phyloP scores from a whole-genome alignment of 257 asterid species.

The Solanum pennellii region DNA sequence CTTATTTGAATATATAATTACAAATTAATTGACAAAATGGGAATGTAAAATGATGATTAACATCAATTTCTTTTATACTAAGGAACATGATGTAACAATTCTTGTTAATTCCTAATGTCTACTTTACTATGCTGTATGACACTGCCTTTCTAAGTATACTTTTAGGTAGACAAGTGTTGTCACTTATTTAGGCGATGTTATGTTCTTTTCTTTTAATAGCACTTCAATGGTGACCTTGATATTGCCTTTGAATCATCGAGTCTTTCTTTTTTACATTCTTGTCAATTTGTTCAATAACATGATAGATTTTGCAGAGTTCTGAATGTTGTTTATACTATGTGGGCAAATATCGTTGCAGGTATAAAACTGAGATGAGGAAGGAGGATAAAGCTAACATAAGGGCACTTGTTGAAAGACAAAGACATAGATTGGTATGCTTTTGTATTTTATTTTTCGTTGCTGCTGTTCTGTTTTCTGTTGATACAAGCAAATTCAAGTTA shows the following conservation, averaged over 20 bases:
- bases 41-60: neutral
- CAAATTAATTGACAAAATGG: neutral
- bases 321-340: neutral
- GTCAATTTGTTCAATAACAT: neutral
- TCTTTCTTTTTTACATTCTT: neutral
- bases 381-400: constrained; percentile 66
- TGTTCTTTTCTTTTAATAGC: neutral
- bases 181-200: neutral
- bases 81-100: neutral
- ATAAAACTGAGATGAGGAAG: constrained; percentile 72
- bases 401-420: constrained; percentile 54
- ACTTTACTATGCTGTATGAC: neutral
- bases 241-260: neutral
- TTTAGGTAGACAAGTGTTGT: neutral
- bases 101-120: neutral
- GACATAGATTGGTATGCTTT: constrained; percentile 66
- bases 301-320: neutral
- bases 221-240: neutral
- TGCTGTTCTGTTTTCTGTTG: neutral
- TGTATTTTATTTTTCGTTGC: neutral
- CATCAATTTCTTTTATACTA: neutral
- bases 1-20: neutral
- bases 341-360: constrained; percentile 30
- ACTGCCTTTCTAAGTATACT: neutral
- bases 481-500: neutral